Base-by-base conservation (phyloP, 2,329 filamentous ascomycete species). In the Fusarium verticillioides region DNA sequence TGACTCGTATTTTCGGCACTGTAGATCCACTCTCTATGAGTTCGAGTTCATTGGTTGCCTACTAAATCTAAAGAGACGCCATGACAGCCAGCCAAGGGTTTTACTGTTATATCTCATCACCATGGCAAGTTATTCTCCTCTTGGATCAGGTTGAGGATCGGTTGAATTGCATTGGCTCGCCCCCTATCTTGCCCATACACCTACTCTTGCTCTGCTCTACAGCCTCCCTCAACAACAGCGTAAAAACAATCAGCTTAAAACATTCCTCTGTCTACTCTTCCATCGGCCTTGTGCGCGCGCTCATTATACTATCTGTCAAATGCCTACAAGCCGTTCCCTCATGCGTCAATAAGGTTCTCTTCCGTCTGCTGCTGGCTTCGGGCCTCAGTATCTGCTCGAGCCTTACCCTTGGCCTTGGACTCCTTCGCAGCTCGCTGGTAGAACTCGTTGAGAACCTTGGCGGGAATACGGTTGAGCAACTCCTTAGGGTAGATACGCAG, bases 401-500 rank as follows among this genome's bases (percentile, higher is more conserved):
- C 86, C 83, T 90, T 88, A 72, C 85, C 87, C 85, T 92, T 92
- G 69, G 85, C 85, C 85, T 92, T 92, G 72, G 88, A 84, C 71
- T 91, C 88, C 78, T 87, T 87, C 57, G 88, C 85, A 63, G 90
- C 89, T 76, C 93, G 88, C 80, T 92, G 90, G 84, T 96, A 96
- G 86, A 91, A 96, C 83, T 96, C 93, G 79, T 95, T 92, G 78
- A 96, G 89, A 47, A 94, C 82, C 86, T 95, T 94, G 86, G 91
- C 90, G 67, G 94, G 94, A 80, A 96, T 95, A 85, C 97, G 94
- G 87, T 99, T 99, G 78, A 99, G 93, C 77, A 98, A 86, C 79
- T 99, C 96, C 90, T 97, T 98, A 84, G 96, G 96, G 88, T 96
- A 99, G 83, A 99, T 97, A 76, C 96, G 92, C 76, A 99, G 91